Evolutionary conservation across 768 basidiomycete genomes (phyloP).

Genomic region (Phaeotremella skinneri): DNA sequence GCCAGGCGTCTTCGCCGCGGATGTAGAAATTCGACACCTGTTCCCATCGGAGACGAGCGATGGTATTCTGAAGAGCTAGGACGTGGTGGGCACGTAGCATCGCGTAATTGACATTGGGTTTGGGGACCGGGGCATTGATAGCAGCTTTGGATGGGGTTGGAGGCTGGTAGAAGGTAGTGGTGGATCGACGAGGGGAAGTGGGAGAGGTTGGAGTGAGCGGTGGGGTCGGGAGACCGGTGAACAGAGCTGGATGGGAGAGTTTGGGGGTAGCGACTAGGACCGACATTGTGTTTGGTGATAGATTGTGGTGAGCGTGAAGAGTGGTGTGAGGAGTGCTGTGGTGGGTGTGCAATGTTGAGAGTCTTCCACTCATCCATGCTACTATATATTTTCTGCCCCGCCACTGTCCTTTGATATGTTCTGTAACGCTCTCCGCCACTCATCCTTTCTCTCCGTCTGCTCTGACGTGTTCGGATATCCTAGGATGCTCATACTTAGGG

Average conservation of each 20-base stretch:
- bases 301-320: neutral
- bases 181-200: neutral
- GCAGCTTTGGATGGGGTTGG: conserved; percentile 5
- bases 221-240: conserved; percentile 27
- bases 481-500: neutral
- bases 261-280: conserved; percentile 5
- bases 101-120: conserved; percentile 24
- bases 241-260: conserved; percentile 33
- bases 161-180: neutral
- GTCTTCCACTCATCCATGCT: neutral
- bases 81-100: conserved; percentile 34
- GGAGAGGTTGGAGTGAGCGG: conserved; percentile 25
- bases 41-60: conserved; percentile 40
- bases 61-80: conserved; percentile 30
- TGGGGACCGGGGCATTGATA: neutral
- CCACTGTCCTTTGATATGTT: neutral
- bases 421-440: neutral
- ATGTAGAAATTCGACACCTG: conserved; percentile 35
- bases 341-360: neutral
- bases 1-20: conserved; percentile 34
- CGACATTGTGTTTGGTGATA: conserved; percentile 8
- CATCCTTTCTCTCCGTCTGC: neutral
- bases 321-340: neutral
- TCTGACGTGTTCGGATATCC: neutral
- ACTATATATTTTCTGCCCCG: too few relatives aligned